Evolutionary conservation across 306 rosid genomes (phyloP).

Genomic region (Vigna unguiculata): DNA sequence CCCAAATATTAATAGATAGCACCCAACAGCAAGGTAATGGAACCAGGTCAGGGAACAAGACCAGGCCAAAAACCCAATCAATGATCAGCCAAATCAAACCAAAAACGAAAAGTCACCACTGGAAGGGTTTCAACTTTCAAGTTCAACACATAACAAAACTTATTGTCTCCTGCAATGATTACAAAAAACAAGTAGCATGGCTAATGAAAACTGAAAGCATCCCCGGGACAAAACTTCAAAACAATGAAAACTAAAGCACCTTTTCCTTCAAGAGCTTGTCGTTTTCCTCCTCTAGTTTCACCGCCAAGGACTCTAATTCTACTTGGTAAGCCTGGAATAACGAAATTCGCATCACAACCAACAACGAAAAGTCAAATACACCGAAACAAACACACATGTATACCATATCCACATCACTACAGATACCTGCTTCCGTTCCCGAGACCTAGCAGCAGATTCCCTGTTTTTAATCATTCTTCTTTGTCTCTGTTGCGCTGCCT

Average conservation of each 20-base stretch:
- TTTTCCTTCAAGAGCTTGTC: slow-evolving; percentile 78
- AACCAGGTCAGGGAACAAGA: slow-evolving; percentile 27
- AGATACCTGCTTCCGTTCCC: slow-evolving; percentile 56
- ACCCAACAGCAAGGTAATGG: not conserved
- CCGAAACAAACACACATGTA: not conserved
- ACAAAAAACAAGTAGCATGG: not conserved
- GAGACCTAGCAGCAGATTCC: slow-evolving; percentile 57
- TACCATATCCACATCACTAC: not conserved
- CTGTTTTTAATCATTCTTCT: slow-evolving; percentile 58
- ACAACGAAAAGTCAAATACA: not conserved
- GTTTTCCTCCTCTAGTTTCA: slow-evolving; percentile 83
- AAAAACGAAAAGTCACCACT: slow-evolving; percentile 11
- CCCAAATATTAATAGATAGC: not conserved
- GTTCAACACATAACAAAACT: slow-evolving; percentile 8
- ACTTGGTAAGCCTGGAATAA: slow-evolving; percentile 81
- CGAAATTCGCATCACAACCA: slow-evolving; percentile 17
- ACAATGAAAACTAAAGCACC: slow-evolving; percentile 52
- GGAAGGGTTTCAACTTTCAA: not conserved
- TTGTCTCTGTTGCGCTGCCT: slow-evolving; percentile 57
- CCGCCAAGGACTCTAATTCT: slow-evolving; percentile 82
- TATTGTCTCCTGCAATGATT: not conserved
- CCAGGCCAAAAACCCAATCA: slow-evolving; percentile 13
- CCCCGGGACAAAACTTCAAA: not conserved
- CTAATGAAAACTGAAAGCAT: not conserved
- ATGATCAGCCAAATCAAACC: not conserved